Evolutionary conservation across 441 rosid genomes (phyloP).

Genomic region (Populus tomentosa): DNA sequence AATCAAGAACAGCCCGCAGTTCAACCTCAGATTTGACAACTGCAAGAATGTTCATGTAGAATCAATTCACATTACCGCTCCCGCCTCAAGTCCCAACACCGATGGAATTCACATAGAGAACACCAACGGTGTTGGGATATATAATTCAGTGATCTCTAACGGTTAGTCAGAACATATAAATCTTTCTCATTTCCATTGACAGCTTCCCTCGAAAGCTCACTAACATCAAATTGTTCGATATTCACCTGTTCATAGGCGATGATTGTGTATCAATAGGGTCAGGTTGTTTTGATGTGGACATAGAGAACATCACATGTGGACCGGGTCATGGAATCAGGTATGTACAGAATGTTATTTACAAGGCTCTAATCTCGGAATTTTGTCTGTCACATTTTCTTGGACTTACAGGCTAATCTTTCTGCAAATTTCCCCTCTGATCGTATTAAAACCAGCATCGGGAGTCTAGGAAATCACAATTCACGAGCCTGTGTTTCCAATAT

Average conservation of each 20-base stretch:
- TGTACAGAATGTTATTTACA: not conserved
- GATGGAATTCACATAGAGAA: conserved; percentile 90
- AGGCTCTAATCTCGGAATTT: not conserved
- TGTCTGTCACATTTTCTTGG: not conserved
- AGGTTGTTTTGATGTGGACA: conserved; percentile 70
- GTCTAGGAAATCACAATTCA: conserved; percentile 77
- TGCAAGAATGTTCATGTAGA: conserved; percentile 64
- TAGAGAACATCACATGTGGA: conserved; percentile 70
- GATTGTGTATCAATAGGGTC: conserved; percentile 65
- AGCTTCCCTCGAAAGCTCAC: not conserved
- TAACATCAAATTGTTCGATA: conserved; percentile 11
- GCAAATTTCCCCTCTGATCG: not conserved
- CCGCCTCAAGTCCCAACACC: conserved; percentile 80
- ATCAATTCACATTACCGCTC: conserved; percentile 64
- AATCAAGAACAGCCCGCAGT: conserved; percentile 73
- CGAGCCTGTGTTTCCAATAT: conserved; percentile 77
- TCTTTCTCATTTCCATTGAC: not conserved
- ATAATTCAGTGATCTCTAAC: conserved; percentile 59
- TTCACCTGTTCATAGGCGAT: conserved; percentile 44
- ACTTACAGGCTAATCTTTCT: not conserved
- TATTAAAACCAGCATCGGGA: conserved; percentile 61
- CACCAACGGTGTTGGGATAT: conserved; percentile 55
- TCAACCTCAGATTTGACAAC: conserved; percentile 72
- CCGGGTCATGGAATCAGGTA: conserved; percentile 93
- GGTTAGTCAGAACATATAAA: conserved; percentile 29